These are phyloP conservation scores for Arthrobotrys pseudoclavata DNA, from an alignment of 2,329 filamentous ascomycete species.

Conservation along the genomic window DNA sequence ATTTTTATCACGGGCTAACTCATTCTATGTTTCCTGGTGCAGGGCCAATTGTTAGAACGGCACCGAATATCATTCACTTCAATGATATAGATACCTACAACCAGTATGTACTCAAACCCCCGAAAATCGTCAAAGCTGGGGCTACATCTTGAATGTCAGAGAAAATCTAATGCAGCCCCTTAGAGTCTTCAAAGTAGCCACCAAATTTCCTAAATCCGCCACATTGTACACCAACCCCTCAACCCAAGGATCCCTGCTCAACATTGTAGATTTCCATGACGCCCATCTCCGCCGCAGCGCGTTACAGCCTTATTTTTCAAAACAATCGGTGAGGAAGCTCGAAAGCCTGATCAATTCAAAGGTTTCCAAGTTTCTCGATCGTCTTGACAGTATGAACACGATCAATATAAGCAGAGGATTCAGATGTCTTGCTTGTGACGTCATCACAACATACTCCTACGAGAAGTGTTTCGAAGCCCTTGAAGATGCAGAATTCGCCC, in stretches of 20 bases:
- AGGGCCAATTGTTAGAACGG: slow-evolving; percentile 67
- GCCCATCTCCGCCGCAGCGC: slow-evolving; percentile 38
- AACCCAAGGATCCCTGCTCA: slow-evolving; percentile 7
- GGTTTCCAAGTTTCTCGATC: slow-evolving; percentile 25
- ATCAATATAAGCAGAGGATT: slow-evolving; percentile 37
- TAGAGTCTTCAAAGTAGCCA: slow-evolving; percentile 38
- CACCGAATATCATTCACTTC: slow-evolving; percentile 64
- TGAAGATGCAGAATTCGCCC: slow-evolving; percentile 5
- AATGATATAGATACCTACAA: slow-evolving; percentile 63
- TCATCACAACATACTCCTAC: slow-evolving; percentile 46
- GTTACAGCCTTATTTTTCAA: slow-evolving; percentile 45
- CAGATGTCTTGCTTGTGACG: slow-evolving; percentile 32
- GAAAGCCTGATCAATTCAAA: slow-evolving; percentile 34
- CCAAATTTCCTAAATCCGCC: slow-evolving; percentile 24
- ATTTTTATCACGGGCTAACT: not conserved
- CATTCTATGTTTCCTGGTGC: not conserved
- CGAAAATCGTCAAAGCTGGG: not conserved
- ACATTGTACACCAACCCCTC: slow-evolving; percentile 3
- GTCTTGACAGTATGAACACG: slow-evolving; percentile 10
- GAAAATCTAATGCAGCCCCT: not conserved
- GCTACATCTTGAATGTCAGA: not conserved
- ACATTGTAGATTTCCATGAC: slow-evolving; percentile 15
- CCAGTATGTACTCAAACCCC: slow-evolving; percentile 2
- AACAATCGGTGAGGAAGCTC: slow-evolving; percentile 42
- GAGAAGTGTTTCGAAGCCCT: slow-evolving; percentile 44